Conservation (phyloP, 768 basidiomycete species). For the Suillus subaureus region DNA sequence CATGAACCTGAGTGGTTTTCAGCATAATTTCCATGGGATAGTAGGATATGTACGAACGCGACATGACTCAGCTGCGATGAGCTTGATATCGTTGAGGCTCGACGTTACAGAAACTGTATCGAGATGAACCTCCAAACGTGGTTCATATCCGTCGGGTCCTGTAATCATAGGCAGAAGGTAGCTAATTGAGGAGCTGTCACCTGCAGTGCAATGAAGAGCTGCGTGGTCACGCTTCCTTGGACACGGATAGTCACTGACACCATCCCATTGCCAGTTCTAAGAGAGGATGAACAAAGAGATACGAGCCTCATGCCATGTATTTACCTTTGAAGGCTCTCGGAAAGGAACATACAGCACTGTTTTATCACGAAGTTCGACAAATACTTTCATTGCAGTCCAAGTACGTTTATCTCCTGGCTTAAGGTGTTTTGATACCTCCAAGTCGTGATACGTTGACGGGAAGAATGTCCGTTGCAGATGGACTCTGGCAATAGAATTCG, state of each 20-base stretch:
- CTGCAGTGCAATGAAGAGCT: slow-evolving; percentile 72
- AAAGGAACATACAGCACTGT: slow-evolving; percentile 87
- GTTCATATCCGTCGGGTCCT: slow-evolving; percentile 72
- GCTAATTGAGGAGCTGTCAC: slow-evolving; percentile 82
- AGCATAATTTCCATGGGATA: slow-evolving; percentile 7
- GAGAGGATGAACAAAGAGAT: not conserved
- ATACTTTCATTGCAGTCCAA: slow-evolving; percentile 81
- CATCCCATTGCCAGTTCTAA: slow-evolving; percentile 95
- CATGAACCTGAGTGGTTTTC: slow-evolving; percentile 50
- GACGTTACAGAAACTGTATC: slow-evolving; percentile 78
- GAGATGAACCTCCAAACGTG: slow-evolving; percentile 79
- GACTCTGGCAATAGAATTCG: slow-evolving; percentile 42
- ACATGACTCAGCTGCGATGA: slow-evolving; percentile 78
- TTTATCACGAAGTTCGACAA: slow-evolving; percentile 77
- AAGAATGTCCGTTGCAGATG: slow-evolving; percentile 84
- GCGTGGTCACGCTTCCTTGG: slow-evolving; percentile 64
- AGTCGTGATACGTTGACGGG: slow-evolving; percentile 74
- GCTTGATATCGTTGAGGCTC: slow-evolving; percentile 84
- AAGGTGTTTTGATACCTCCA: slow-evolving; percentile 56
- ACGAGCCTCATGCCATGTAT: not conserved
- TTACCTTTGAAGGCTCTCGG: slow-evolving; percentile 86
- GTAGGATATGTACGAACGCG: slow-evolving; percentile 48
- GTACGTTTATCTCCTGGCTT: slow-evolving; percentile 77
- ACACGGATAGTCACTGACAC: slow-evolving; percentile 47
- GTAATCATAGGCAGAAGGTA: slow-evolving; percentile 86